Conservation (phyloP, 2,329 filamentous ascomycete species). For the Knoxdaviesia capensis region DNA sequence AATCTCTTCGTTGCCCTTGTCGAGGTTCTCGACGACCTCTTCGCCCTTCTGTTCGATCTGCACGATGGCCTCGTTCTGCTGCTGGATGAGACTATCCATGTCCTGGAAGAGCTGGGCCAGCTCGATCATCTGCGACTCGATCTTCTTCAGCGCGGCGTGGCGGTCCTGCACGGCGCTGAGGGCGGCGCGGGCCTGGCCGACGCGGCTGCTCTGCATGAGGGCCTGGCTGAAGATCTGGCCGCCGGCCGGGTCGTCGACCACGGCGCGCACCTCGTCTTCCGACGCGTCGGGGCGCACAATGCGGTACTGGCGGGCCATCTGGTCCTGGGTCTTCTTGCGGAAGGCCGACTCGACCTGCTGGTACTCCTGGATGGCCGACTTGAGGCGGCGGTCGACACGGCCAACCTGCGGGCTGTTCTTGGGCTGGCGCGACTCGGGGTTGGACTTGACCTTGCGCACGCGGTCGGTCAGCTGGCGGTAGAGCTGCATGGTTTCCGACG, state of each 20-base stretch:
- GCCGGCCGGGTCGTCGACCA: conserved; percentile 50
- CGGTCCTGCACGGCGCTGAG: conserved; percentile 64
- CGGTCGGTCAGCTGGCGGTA: conserved; percentile 65
- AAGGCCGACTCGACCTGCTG: conserved; percentile 64
- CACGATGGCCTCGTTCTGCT: conserved; percentile 64
- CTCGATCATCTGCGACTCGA: conserved; percentile 77
- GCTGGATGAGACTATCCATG: conserved; percentile 65
- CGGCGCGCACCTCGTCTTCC: conserved; percentile 57
- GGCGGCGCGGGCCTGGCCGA: conserved; percentile 62
- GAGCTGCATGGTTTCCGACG: conserved; percentile 60
- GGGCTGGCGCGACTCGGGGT: conserved; percentile 50
- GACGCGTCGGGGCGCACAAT: conserved; percentile 71
- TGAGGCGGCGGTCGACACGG: conserved; percentile 59
- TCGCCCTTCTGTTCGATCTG: conserved; percentile 77
- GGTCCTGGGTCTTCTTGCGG: conserved; percentile 59
- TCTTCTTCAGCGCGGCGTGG: conserved; percentile 76
- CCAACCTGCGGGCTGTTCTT: conserved; percentile 67
- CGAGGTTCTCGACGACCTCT: conserved; percentile 66
- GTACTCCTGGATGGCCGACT: conserved; percentile 63
- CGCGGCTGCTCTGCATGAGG: conserved; percentile 60
- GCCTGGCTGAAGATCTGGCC: conserved; percentile 78
- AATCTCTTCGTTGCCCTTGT: conserved; percentile 71
- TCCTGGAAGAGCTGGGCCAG: conserved; percentile 77
- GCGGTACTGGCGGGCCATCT: conserved; percentile 74
- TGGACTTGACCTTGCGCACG: conserved; percentile 65